Evolutionary conservation across 495 filamentous ascomycete genomes (phyloP).

Genomic region (Apiosordaria backusii): DNA sequence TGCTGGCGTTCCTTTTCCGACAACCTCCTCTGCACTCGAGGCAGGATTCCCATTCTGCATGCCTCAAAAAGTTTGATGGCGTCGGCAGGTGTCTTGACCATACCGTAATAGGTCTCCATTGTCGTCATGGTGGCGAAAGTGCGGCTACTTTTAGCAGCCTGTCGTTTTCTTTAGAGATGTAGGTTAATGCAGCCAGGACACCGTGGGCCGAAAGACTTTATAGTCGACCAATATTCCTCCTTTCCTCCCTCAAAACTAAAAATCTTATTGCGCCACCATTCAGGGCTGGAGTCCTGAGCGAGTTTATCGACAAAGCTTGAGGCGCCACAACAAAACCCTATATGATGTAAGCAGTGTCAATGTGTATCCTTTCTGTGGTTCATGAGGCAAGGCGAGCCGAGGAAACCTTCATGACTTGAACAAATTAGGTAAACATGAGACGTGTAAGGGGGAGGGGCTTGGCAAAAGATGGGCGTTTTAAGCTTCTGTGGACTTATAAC

Average conservation of each 20-base stretch:
- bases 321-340: not conserved
- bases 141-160: not conserved
- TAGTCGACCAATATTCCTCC: not conserved
- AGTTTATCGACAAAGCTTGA: not conserved
- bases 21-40: conserved; percentile 85
- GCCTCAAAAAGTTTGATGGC: conserved; percentile 98
- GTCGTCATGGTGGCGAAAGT: not conserved
- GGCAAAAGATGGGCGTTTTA: not conserved
- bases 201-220: not conserved
- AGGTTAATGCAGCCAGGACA: not conserved
- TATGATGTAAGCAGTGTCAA: not conserved
- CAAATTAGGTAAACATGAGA: not conserved
- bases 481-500: not conserved
- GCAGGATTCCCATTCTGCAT: conserved; percentile 82
- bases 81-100: conserved; percentile 86
- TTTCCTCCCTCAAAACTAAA: not conserved
- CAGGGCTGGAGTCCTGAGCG: not conserved
- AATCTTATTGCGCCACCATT: conserved; percentile 8
- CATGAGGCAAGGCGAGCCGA: not conserved
- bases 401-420: not conserved
- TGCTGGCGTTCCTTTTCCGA: conserved; percentile 96
- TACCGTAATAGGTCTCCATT: conserved; percentile 97
- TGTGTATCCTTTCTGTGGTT: not conserved
- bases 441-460: not conserved
- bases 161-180: not conserved